Conservation (phyloP, 176 grass and related monocot genomes). For the Carex parvula region DNA sequence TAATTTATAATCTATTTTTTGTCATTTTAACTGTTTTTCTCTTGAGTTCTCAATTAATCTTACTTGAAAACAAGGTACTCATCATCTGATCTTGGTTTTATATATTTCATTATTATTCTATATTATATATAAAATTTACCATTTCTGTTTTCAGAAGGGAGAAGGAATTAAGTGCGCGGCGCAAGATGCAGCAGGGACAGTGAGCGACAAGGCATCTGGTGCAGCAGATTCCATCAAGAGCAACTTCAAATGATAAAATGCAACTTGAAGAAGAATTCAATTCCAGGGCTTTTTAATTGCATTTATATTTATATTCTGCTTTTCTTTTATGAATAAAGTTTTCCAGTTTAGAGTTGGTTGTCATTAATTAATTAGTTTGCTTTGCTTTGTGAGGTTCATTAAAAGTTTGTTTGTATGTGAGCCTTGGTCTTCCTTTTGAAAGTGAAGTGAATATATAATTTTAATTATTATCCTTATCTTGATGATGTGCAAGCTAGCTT, state of each 20-base stretch:
- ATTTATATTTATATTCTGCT: neutral
- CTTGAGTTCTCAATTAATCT: no score
- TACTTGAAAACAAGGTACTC: no score
- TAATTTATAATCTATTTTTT: no score
- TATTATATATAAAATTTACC: neutral
- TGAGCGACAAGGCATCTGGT: neutral
- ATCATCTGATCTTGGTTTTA: no score
- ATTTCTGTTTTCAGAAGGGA: slow-evolving; percentile 1
- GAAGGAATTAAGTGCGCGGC: neutral
- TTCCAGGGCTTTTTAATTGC: neutral
- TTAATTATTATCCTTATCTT: neutral
- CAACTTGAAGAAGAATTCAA: neutral
- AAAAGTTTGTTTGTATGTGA: neutral
- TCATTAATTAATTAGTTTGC: neutral
- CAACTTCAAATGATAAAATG: slow-evolving; percentile 8
- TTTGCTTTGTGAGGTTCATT: neutral
- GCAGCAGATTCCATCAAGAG: neutral
- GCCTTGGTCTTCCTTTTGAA: neutral
- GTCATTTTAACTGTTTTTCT: no score
- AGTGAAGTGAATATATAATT: neutral
- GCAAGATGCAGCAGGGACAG: neutral
- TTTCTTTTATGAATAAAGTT: neutral
- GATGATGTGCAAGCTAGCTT: no score
- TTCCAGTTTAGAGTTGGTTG: neutral
- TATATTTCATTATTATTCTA: neutral